Percentiles rank a stretch among this genome's conserved stretches.
Evolutionary conservation across 192 early-diverging fungal genomes (phyloP).

Genomic region (Powellomyces hirtus): DNA sequence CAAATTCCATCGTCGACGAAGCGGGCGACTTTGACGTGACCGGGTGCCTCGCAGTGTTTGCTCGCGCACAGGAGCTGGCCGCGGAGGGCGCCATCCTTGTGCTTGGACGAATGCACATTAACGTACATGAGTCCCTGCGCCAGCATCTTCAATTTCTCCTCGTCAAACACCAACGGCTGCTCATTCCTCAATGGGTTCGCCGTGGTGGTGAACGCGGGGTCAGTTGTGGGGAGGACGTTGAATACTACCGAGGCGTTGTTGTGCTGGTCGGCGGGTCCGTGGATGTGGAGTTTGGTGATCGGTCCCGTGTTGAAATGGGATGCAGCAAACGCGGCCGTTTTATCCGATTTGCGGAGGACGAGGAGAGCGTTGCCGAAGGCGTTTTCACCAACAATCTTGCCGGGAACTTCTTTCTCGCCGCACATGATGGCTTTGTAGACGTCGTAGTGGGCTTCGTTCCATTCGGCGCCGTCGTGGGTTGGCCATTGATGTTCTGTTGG

Average conservation of each 20-base stretch:
- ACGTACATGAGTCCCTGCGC: slow-evolving; percentile 13
- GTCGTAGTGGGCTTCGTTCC: slow-evolving; percentile 6
- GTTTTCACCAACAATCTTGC: background rate
- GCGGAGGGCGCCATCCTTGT: slow-evolving; percentile 10
- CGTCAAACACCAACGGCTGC: slow-evolving; percentile 7
- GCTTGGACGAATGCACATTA: slow-evolving; percentile 8
- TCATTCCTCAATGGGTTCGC: slow-evolving; percentile 9
- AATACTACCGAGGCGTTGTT: slow-evolving; percentile 9
- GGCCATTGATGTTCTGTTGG: background rate
- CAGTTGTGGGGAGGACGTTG: background rate
- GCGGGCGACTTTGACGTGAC: background rate
- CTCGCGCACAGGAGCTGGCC: slow-evolving; percentile 14
- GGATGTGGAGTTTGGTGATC: slow-evolving; percentile 22
- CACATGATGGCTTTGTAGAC: slow-evolving; percentile 25
- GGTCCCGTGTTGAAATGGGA: slow-evolving; percentile 19
- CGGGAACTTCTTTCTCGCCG: slow-evolving; percentile 21
- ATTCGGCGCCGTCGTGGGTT: background rate
- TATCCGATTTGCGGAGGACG: background rate
- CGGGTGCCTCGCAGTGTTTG: background rate
- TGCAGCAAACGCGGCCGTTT: background rate
- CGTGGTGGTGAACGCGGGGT: background rate
- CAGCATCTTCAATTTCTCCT: slow-evolving; percentile 2
- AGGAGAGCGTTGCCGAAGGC: slow-evolving; percentile 9
- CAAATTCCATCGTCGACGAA: slow-evolving; percentile 19
- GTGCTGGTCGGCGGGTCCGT: slow-evolving; percentile 13